Percentiles rank a stretch among this genome's conserved stretches.
phyloP scores from a whole-genome alignment of 139 green algal genomes.

The Gonium pectorale region DNA sequence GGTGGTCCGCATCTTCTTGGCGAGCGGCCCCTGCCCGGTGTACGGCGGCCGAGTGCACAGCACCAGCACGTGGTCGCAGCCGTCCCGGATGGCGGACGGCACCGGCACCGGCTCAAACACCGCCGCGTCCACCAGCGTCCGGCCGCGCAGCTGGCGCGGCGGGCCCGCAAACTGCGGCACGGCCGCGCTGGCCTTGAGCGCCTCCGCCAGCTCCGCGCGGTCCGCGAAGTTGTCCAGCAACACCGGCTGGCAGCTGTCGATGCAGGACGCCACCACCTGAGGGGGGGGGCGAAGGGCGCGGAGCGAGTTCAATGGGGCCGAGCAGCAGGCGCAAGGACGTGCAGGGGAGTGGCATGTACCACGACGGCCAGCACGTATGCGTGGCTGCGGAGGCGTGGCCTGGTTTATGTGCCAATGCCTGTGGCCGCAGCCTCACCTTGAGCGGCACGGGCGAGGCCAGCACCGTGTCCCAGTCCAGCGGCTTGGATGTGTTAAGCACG shows the following conservation, averaged over 20 bases:
- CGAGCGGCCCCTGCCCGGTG: constrained; percentile 35
- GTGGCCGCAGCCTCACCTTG: constrained; percentile 65
- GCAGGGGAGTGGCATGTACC: too few relatives aligned
- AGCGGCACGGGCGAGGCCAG: constrained; percentile 73
- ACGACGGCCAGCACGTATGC: too few relatives aligned
- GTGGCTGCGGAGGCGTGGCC: too few relatives aligned
- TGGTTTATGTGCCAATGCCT: too few relatives aligned
- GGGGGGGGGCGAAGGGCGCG: too few relatives aligned
- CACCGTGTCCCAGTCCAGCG: constrained; percentile 78
- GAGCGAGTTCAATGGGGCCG: too few relatives aligned
- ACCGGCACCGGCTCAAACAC: constrained; percentile 87
- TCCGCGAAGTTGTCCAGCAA: constrained; percentile 70
- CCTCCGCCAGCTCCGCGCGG: constrained; percentile 72
- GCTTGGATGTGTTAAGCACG: constrained; percentile 78
- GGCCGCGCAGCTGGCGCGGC: constrained; percentile 52
- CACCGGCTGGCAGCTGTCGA: constrained; percentile 76
- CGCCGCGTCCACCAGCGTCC: constrained; percentile 87
- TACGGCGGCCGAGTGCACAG: constrained; percentile 72
- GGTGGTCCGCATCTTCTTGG: constrained; percentile 39
- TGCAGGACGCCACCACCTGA: constrained; percentile 77
- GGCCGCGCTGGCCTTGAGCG: constrained; percentile 83
- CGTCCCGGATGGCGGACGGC: constrained; percentile 69
- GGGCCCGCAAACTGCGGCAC: constrained; percentile 80
- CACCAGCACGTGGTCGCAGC: constrained; percentile 88
- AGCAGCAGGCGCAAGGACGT: too few relatives aligned